A percentile compares a stretch with the other conserved stretches of the same genome.
Evolutionary conservation across 352 stramenopile genomes (phyloP).

Genomic region (Globisporangium acanthophoron): DNA sequence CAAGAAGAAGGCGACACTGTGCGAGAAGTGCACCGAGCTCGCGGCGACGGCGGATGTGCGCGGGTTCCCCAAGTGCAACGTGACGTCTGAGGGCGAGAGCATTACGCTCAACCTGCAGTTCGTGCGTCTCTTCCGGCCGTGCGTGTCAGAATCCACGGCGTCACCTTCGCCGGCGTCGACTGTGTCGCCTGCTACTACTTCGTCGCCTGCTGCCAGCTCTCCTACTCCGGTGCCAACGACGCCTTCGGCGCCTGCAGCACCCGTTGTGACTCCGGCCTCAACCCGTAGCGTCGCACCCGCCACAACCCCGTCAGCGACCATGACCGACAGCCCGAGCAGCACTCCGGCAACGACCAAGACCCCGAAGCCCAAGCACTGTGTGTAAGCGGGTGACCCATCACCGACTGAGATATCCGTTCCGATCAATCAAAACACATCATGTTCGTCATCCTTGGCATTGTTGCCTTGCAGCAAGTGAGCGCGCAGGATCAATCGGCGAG

Average conservation of each 20-base stretch:
- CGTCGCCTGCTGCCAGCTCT: too few relatives aligned
- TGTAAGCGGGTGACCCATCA: too few relatives aligned
- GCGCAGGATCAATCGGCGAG: too few relatives aligned
- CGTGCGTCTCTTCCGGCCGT: neutral
- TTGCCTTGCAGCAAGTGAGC: too few relatives aligned
- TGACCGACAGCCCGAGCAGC: neutral
- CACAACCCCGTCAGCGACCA: neutral
- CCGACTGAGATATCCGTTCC: too few relatives aligned
- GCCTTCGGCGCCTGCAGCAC: neutral
- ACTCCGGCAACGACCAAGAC: neutral
- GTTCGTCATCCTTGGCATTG: too few relatives aligned
- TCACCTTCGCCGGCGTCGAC: neutral
- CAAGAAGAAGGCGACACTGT: slow-evolving; percentile 2
- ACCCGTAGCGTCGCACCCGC: neutral
- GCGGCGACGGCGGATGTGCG: neutral
- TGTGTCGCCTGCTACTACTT: too few relatives aligned
- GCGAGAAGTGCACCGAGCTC: neutral
- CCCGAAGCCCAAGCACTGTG: neutral
- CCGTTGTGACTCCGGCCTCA: too few relatives aligned
- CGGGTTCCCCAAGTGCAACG: neutral
- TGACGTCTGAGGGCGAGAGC: neutral
- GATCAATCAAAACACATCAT: too few relatives aligned
- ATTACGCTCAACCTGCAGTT: neutral
- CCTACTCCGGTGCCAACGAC: neutral
- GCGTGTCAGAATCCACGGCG: neutral